These are phyloP conservation scores for Aspergillus saccharolyticus DNA, from an alignment of 495 filamentous ascomycete species.

Conservation along the genomic window DNA sequence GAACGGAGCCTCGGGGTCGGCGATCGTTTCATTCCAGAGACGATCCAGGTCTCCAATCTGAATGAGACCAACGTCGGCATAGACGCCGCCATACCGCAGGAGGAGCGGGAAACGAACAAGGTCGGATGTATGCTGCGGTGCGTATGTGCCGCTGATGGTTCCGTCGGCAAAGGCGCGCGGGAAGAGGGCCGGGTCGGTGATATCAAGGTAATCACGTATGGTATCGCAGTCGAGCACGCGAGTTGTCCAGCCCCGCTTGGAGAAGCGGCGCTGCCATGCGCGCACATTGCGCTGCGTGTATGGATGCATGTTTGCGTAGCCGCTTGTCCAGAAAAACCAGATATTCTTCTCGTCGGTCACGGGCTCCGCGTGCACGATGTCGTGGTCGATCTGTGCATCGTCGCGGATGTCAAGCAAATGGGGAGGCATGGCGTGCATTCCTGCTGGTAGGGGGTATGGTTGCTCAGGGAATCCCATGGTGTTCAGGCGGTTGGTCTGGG, in stretches of 20 bases:
- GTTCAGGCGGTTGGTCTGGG: not conserved
- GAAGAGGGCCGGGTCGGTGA: slow-evolving; percentile 36
- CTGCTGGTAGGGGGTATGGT: not conserved
- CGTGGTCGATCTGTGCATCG: slow-evolving; percentile 41
- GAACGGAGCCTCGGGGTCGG: slow-evolving; percentile 38
- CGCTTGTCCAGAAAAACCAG: slow-evolving; percentile 55
- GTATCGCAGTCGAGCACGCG: slow-evolving; percentile 47
- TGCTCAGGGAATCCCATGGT: not conserved
- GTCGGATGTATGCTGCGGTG: slow-evolving; percentile 50
- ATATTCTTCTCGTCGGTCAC: slow-evolving; percentile 45
- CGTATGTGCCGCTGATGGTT: slow-evolving; percentile 43
- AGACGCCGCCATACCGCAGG: slow-evolving; percentile 51
- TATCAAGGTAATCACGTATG: slow-evolving; percentile 44
- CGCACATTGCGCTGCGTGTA: slow-evolving; percentile 52
- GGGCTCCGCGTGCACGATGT: slow-evolving; percentile 36
- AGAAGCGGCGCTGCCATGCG: slow-evolving; percentile 50
- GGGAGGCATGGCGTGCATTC: not conserved
- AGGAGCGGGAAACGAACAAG: slow-evolving; percentile 52
- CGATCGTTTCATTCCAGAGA: slow-evolving; percentile 45
- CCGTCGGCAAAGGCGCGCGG: slow-evolving; percentile 45
- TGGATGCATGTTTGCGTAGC: slow-evolving; percentile 40
- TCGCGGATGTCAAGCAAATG: slow-evolving; percentile 34
- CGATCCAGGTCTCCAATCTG: slow-evolving; percentile 52
- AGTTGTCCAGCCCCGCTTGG: slow-evolving; percentile 47
- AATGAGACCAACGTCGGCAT: slow-evolving; percentile 51